Evolutionary conservation across 2,329 filamentous ascomycete species (phyloP).

Genomic region (Aureobasidium uvarum): DNA sequence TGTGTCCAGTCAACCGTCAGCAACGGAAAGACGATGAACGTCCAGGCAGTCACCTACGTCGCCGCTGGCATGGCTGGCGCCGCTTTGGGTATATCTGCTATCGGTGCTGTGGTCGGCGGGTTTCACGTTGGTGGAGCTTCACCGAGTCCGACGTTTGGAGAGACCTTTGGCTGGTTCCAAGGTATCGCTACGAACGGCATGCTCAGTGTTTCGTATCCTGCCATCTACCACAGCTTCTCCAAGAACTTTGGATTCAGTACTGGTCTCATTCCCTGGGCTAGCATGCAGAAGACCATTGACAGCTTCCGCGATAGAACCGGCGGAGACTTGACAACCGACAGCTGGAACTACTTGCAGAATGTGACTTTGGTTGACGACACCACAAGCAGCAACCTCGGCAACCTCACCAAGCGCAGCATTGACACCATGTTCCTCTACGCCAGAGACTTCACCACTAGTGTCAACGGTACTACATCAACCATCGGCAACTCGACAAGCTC

Average conservation of each 20-base stretch:
- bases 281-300: constrained; percentile 79
- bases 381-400: constrained; percentile 26
- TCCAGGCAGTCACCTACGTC: constrained; percentile 76
- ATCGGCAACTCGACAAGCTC: constrained; percentile 25
- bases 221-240: constrained; percentile 82
- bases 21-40: constrained; percentile 79
- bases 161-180: constrained; percentile 88
- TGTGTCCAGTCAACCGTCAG: constrained; percentile 79
- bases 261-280: constrained; percentile 78
- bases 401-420: constrained; percentile 26
- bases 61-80: constrained; percentile 83
- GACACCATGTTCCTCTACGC: constrained; percentile 30
- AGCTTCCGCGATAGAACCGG: constrained; percentile 76
- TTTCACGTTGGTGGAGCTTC: constrained; percentile 55
- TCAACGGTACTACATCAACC: constrained; percentile 42
- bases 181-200: constrained; percentile 94
- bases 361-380: constrained; percentile 63
- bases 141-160: constrained; percentile 77
- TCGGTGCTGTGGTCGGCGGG: constrained; percentile 65
- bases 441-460: constrained; percentile 40
- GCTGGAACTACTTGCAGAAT: constrained; percentile 70
- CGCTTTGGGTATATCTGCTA: constrained; percentile 70
- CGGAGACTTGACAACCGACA: constrained; percentile 81
- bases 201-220: constrained; percentile 85
- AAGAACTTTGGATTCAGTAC: constrained; percentile 94